These are phyloP conservation scores for Imleria badia DNA, from an alignment of 768 basidiomycete species.

Conservation along the genomic window DNA sequence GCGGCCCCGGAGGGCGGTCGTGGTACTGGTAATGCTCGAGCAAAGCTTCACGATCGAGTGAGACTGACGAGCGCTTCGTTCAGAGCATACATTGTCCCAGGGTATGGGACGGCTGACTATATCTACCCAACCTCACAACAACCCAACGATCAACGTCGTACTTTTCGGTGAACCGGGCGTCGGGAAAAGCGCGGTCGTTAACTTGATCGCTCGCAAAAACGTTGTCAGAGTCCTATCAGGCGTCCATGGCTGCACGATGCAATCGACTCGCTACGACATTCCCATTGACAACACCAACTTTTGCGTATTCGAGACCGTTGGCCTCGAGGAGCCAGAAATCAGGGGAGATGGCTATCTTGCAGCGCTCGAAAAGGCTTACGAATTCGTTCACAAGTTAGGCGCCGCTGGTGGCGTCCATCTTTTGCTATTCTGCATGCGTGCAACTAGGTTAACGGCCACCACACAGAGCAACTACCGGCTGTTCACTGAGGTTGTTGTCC, in stretches of 20 bases:
- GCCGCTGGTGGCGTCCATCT: slow-evolving; percentile 33
- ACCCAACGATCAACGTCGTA: background rate
- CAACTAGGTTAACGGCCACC: slow-evolving; percentile 28
- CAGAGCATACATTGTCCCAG: background rate
- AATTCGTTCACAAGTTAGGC: slow-evolving; percentile 28
- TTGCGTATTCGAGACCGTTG: background rate
- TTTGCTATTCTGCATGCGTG: slow-evolving; percentile 38
- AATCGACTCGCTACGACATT: slow-evolving; percentile 19
- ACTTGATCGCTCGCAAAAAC: background rate
- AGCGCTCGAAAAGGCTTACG: slow-evolving; percentile 11
- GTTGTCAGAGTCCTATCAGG: background rate
- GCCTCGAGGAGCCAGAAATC: background rate
- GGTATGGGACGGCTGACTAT: background rate
- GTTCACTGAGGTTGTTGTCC: slow-evolving; percentile 38
- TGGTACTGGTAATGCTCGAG: background rate
- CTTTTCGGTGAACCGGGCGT: slow-evolving; percentile 5
- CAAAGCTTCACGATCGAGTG: background rate
- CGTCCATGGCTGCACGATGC: slow-evolving; percentile 30
- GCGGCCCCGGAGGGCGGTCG: background rate
- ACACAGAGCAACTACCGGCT: slow-evolving; percentile 35
- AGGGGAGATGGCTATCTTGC: background rate
- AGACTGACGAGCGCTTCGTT: background rate
- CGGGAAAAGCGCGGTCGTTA: slow-evolving; percentile 8
- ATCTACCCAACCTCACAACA: background rate
- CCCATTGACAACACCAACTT: slow-evolving; percentile 2